Base-by-base conservation (phyloP, 352 stramenopile genomes). In the Albugo candida region DNA sequence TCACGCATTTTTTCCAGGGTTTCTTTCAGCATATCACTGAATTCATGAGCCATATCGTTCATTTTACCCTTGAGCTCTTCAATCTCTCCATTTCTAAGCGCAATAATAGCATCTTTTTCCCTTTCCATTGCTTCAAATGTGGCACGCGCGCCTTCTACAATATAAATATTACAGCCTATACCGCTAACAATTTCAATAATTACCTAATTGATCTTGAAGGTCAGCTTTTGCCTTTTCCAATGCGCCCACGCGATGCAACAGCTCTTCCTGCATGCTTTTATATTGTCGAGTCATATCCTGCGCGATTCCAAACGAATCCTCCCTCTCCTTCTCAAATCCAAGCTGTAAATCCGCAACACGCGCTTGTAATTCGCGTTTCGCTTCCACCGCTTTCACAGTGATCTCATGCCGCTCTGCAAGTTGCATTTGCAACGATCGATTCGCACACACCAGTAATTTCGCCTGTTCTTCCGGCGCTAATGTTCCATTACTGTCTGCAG, bases 281-380 rank as follows among this genome's bases (percentile, higher is more conserved):
- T 97, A 97, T 68, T 97, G 89, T 10, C 92, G 70, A 43, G 89
- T 97, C 88, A 97, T 97, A 56, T 96, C 86, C 45, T 86, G 67
- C 34, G 81, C 96, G 48, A 97, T 95, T 16, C 92, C 89, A 38
- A 92, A 92, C 12, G 81, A 93, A 48, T 93, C 70, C 63, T 63
- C 58, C 10, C 83, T 65, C 57, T 93, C 83, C 16, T 67, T 60
- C 43, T 95, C 77, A 58, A 95, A 91, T 52, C 88, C 81, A 18
- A 65, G 62, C 50, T 92, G 76, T 31, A 95, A 61, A 38, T 92
- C 67, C 19, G 64, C 49, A 10, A 95, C 72, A 21, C 78, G 69
- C 11, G 70, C 69, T 42, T 92, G 81, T 36, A 93, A 62, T 48
- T 93, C 81, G 5, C 75, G 59, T 60, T 92, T 92, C n/a, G 83